Conservation (phyloP, 2,329 filamentous ascomycete genomes). For the Leptosphaerulina australis region DNA sequence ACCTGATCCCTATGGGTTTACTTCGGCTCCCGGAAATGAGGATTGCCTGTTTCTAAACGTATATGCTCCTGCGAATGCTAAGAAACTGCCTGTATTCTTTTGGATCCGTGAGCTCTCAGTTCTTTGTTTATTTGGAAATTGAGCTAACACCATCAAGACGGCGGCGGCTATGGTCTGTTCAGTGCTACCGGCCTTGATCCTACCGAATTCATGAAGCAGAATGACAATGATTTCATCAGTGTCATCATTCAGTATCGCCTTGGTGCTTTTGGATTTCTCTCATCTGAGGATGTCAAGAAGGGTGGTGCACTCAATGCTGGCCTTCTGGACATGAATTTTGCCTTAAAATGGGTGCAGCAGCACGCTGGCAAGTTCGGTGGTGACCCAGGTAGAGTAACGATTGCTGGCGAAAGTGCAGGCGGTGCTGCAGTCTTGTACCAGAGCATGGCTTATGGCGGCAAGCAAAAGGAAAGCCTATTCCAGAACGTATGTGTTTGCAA, state of each 20-base stretch:
- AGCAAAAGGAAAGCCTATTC: constrained; percentile 38
- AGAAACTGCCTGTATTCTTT: constrained; percentile 60
- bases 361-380: constrained; percentile 62
- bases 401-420: constrained; percentile 67
- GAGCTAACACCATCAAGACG: constrained; percentile 45
- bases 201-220: constrained; percentile 48
- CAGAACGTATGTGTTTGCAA: constrained; percentile 38
- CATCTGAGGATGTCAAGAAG: constrained; percentile 60
- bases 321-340: constrained; percentile 66
- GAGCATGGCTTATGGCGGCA: constrained; percentile 51
- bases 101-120: constrained; percentile 54
- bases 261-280: constrained; percentile 67
- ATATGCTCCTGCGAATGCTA: constrained; percentile 48
- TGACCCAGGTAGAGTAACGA: constrained; percentile 63
- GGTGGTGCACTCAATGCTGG: constrained; percentile 68
- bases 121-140: not conserved
- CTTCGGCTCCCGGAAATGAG: constrained; percentile 43
- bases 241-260: constrained; percentile 70
- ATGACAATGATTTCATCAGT: constrained; percentile 57
- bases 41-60: constrained; percentile 53
- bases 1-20: constrained; percentile 39
- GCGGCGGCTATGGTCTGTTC: constrained; percentile 48
- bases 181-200: constrained; percentile 39
- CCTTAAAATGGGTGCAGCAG: constrained; percentile 66
- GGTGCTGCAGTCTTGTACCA: constrained; percentile 60